phyloP scores from a whole-genome alignment of 2,329 filamentous ascomycete genomes.

The Pseudopithomyces maydicus region DNA sequence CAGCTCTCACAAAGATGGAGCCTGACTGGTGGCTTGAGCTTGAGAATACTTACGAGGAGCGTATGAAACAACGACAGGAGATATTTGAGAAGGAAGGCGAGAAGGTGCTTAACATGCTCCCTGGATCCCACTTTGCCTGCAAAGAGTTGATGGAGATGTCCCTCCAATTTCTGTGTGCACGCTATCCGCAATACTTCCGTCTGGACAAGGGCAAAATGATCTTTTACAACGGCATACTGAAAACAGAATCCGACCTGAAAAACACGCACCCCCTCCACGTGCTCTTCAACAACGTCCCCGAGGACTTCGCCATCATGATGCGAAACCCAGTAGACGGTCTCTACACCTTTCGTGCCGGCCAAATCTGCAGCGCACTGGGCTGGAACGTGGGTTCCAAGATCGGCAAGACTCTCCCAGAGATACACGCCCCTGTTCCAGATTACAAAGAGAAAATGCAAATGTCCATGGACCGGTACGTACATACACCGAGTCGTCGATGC shows the following conservation, averaged over 20 bases:
- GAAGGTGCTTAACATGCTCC: conserved; percentile 69
- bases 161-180: conserved; percentile 75
- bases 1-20: conserved; percentile 79
- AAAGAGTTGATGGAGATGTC: conserved; percentile 89
- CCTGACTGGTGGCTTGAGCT: conserved; percentile 89
- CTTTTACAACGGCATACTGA: conserved; percentile 72
- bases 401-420: conserved; percentile 69
- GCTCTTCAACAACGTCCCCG: conserved; percentile 77
- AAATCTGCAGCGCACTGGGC: conserved; percentile 79
- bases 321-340: conserved; percentile 72
- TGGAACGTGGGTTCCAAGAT: conserved; percentile 81
- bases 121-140: conserved; percentile 77
- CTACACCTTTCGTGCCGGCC: conserved; percentile 75
- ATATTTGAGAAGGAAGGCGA: conserved; percentile 68
- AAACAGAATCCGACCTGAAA: conserved; percentile 65
- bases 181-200: conserved; percentile 78
- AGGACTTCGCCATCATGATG: conserved; percentile 81
- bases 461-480: conserved; percentile 78
- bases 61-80: conserved; percentile 70
- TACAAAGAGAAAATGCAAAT: conserved; percentile 88
- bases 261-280: conserved; percentile 69
- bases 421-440: conserved; percentile 77
- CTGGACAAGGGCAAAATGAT: conserved; percentile 59
- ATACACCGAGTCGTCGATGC: conserved; percentile 32
- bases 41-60: conserved; percentile 70